phyloP scores from a whole-genome alignment of 306 rosid genomes.

The Acacia melanoxylon region DNA sequence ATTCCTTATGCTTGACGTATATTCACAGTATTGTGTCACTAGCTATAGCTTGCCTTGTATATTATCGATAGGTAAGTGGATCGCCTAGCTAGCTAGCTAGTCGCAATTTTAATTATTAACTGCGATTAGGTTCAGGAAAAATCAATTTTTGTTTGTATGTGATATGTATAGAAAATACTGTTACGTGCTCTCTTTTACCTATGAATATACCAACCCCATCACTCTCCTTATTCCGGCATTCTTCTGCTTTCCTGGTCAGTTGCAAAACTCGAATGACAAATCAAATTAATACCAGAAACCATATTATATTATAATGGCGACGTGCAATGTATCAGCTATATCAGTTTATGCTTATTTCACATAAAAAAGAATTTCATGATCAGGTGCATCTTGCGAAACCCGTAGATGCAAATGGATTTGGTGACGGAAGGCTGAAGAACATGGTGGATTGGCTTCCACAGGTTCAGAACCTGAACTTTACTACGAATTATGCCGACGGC shows the following conservation, averaged over 20 bases:
- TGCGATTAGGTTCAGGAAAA: background rate
- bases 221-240: no score
- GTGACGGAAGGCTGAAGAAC: conserved; percentile 31
- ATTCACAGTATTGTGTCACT: no score
- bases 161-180: background rate
- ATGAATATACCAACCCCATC: background rate
- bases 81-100: background rate
- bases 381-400: conserved; percentile 38
- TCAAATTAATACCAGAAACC: no score
- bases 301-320: no score
- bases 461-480: conserved; percentile 42
- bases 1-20: no score
- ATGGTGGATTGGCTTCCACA: conserved; percentile 44
- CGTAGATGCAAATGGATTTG: conserved; percentile 33
- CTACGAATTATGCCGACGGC: conserved; percentile 35
- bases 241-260: no score
- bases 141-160: background rate
- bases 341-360: background rate
- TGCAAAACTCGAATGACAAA: no score
- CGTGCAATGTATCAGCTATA: no score
- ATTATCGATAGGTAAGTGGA: background rate
- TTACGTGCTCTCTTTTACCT: background rate
- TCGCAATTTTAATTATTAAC: background rate
- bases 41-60: no score
- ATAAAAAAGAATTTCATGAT: background rate